Evolutionary conservation across 2,329 filamentous ascomycete species (phyloP), one percentile per base, ranked within the genome.

Genomic region (Penicillium hesseltinei): DNA sequence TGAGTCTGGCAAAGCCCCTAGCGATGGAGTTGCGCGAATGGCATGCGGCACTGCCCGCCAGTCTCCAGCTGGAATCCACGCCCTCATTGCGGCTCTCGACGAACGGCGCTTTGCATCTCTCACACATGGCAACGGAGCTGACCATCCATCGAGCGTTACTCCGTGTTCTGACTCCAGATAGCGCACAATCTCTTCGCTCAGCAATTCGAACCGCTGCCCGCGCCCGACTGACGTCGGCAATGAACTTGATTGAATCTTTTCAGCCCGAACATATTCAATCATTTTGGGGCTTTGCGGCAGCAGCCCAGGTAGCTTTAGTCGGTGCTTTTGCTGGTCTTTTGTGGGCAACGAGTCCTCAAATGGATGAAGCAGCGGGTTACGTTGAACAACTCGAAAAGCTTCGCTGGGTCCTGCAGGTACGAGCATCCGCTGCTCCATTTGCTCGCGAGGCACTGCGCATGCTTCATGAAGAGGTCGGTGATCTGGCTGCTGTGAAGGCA

Each of bases 1-100:
- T 56, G 40, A 38, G 25, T 17, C 29, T 56, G 6, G 59, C 56
- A 27, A 59, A 56, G n/a, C 53, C 59, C 21, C 46, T 59, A 6
- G 52, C 48, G 19, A 31, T 58, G 40, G 45, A 54, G 45, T 27
- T 61, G 29, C 50, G 52, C n/a, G 36, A 58, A 17, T 61, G 59
- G 59, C 48, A 61, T 36, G 52, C 38, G n/a, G 31, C 23, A 19
- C 33, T 61, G 19, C 59, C 59, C 6, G 29, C 35, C 11, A 46
- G 39, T 13, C 48, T 61, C 15, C 53, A 58, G n/a, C 47, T 60
- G 15, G 56, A 58, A 36, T 45, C 25, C 2, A n/a, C 35, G 3
- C 35, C 35, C 35, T 38, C 35, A 38, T 38, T 38, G 17, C 17
- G 35, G 35, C 35, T 38, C 7, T 38, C 35, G 35, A 38, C 35